Evolutionary conservation across 768 basidiomycete genomes (phyloP).

Genomic region (Psilocybe cyanescens): DNA sequence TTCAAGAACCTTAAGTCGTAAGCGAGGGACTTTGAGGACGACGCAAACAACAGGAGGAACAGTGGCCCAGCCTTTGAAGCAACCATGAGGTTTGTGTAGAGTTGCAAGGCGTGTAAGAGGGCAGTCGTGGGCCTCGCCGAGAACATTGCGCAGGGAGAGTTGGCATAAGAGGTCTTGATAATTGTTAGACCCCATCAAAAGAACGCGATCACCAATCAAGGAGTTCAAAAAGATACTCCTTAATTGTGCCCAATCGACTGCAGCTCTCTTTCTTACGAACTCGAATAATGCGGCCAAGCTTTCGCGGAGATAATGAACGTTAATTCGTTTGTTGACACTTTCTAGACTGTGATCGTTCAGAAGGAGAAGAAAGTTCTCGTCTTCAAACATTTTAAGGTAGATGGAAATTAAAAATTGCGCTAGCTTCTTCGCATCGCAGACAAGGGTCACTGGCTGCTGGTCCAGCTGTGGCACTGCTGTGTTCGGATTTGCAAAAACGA

Average conservation of each 20-base stretch:
- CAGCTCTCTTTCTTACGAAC: slow-evolving; percentile 39
- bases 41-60: slow-evolving; percentile 42
- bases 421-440: slow-evolving; percentile 34
- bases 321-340: background rate
- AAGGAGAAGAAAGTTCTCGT: slow-evolving; percentile 31
- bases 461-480: background rate
- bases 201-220: slow-evolving; percentile 23
- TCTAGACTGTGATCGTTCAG: background rate
- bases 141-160: slow-evolving; percentile 34
- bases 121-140: too few relatives aligned
- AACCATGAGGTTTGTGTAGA: background rate
- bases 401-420: slow-evolving; percentile 42
- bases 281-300: slow-evolving; percentile 50
- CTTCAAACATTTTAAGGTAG: slow-evolving; percentile 47
- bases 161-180: slow-evolving; percentile 43
- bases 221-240: slow-evolving; percentile 34
- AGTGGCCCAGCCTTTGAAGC: slow-evolving; percentile 34
- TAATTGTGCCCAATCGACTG: slow-evolving; percentile 43
- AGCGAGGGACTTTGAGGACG: slow-evolving; percentile 38
- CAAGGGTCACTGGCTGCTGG: background rate
- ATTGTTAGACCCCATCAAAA: slow-evolving; percentile 31
- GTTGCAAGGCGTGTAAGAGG: slow-evolving; percentile 18
- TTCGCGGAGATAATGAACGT: slow-evolving; percentile 44
- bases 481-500: slow-evolving; percentile 20
- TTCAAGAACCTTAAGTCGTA: slow-evolving; percentile 31